Evolutionary conservation across 495 filamentous ascomycete genomes (phyloP).

Genomic region (Xeromyces bisporus): DNA sequence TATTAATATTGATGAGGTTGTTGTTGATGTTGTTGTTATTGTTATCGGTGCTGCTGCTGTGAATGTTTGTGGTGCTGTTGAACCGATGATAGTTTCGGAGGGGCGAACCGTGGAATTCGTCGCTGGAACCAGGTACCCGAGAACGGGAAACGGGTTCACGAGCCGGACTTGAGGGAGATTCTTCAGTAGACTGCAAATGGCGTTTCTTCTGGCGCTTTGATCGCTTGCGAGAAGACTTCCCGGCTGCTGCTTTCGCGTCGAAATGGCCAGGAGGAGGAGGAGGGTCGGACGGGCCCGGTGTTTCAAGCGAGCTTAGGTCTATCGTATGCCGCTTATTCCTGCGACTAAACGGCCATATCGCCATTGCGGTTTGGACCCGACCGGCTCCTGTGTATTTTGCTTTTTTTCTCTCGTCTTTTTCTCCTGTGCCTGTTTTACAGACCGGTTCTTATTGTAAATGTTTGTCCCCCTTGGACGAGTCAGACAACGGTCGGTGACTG

Average conservation of each 20-base stretch:
- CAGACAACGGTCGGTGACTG: conserved; percentile 12
- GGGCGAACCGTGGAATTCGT: conserved; percentile 10
- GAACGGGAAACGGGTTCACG: too few species aligned
- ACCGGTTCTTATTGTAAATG: too few species aligned
- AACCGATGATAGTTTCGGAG: conserved; percentile 18
- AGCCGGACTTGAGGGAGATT: too few species aligned
- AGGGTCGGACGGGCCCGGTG: conserved; percentile 11
- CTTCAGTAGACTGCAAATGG: conserved; percentile 15
- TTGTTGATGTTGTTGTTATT: too few species aligned
- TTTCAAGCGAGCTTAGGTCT: conserved; percentile 23
- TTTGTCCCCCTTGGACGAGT: conserved; percentile 30
- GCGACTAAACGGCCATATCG: conserved; percentile 64
- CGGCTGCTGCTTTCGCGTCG: conserved; percentile 14
- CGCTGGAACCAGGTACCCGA: conserved; percentile 8
- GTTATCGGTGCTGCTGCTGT: too few species aligned
- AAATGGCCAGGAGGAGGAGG: conserved; percentile 9
- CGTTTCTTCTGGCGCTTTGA: conserved; percentile 25
- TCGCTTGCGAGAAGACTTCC: conserved; percentile 26
- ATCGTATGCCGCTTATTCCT: conserved; percentile 37
- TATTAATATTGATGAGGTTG: background rate
- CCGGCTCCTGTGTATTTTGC: too few species aligned
- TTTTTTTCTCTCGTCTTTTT: too few species aligned
- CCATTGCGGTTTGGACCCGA: conserved; percentile 40
- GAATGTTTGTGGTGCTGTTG: conserved; percentile 4
- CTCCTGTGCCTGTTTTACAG: too few species aligned